Conservation (phyloP, 768 basidiomycete species). For the Boletus barrowsii region DNA sequence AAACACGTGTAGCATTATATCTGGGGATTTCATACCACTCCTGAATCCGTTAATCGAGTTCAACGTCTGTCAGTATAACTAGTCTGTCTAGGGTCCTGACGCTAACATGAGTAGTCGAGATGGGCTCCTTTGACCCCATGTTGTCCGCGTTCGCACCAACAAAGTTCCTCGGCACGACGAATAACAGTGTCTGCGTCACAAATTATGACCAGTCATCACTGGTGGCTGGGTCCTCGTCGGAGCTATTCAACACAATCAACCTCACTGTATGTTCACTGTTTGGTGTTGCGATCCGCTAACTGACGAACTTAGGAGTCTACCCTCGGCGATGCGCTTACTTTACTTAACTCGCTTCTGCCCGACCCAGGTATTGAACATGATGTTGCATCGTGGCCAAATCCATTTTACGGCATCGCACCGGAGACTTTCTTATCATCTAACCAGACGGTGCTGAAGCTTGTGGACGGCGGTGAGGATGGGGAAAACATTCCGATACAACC, state of each 20-base stretch:
- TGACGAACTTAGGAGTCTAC: neutral
- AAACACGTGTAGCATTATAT: conserved; percentile 18
- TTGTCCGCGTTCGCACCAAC: conserved; percentile 44
- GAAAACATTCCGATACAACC: conserved; percentile 48
- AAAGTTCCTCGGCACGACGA: conserved; percentile 42
- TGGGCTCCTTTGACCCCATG: conserved; percentile 41
- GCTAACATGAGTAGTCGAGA: conserved; percentile 29
- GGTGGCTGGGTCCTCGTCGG: conserved; percentile 42
- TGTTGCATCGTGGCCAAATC: conserved; percentile 35
- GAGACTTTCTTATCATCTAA: conserved; percentile 32
- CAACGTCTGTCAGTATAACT: conserved; percentile 27
- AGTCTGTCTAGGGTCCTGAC: neutral
- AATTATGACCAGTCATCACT: conserved; percentile 34
- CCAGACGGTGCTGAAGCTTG: conserved; percentile 32
- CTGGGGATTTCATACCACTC: conserved; percentile 27
- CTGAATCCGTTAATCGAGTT: conserved; percentile 34
- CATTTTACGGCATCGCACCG: conserved; percentile 36
- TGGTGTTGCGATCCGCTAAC: neutral
- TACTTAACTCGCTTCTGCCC: conserved; percentile 20
- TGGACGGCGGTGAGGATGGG: conserved; percentile 42
- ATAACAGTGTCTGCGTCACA: conserved; percentile 28
- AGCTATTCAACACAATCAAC: conserved; percentile 33
- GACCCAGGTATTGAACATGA: conserved; percentile 28
- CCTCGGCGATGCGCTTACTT: conserved; percentile 8
- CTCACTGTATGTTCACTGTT: conserved; percentile 21